Evolutionary conservation across 306 rosid species (phyloP), one percentile per base, ranked within the genome.

Genomic region (Abrus pulchellus): DNA sequence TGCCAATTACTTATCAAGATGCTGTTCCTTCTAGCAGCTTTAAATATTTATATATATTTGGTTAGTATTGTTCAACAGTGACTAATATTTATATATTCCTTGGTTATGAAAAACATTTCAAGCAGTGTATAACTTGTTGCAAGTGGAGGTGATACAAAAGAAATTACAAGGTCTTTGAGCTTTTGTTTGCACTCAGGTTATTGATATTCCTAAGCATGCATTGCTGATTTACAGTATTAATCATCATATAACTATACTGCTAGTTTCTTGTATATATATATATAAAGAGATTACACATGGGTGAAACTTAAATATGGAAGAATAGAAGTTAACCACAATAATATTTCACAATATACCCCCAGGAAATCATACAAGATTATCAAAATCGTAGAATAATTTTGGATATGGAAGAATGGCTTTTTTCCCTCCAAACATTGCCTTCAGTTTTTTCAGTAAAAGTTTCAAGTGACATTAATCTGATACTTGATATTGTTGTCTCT

Each of bases 1-100:
- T 62, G 57, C 76, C 44, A 80, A 54, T 74, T 80, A 68, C 72
- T 72, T 71, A 55, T 81, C 72, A 62, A 72, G 38, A 63, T 66
- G 69, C 76, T 38, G 80, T 48, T 47, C 60, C 67, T 80, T 63
- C 66, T 55, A 34, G 72, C 67, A 9, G 60, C 52, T 80, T 84
- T 69, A 44, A 61, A 43, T 53, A 13, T 68, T 55, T 82, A 29
- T 20, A 65, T 78, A 64, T 56, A 62, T 52, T 61, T 84, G 27
- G 55, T 61, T 61, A 59, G 43, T 47, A 68, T 68, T 70, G 68
- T 50, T 79, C 81, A 30, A 79, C 68, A 50, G 67, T 79, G 57
- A 43, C 56, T 40, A 5, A n/a, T 34, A 72, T 66, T 20, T 41
- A 60, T 62, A 69, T 76, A 60, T 76, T 50, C 69, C 74, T 36